phyloP scores from a whole-genome alignment of 1,284 basidiomycete genomes.

The Jaminaea rosea region DNA sequence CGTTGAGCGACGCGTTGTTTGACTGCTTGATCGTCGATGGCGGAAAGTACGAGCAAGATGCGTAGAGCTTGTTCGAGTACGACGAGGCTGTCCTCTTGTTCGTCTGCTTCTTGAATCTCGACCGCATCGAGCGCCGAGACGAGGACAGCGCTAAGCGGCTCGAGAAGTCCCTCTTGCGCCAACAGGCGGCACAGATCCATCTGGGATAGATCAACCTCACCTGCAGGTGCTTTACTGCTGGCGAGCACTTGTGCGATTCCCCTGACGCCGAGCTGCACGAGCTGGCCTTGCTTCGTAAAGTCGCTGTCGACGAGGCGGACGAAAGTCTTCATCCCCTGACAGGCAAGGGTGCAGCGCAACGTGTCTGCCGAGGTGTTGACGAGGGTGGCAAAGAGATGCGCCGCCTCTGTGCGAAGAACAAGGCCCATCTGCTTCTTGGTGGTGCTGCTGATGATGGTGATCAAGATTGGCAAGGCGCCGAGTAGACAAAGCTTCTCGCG shows the following conservation, averaged over 20 bases:
- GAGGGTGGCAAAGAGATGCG: slow-evolving; percentile 82
- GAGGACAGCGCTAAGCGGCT: slow-evolving; percentile 80
- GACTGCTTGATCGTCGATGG: too few relatives aligned
- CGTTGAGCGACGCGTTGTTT: too few relatives aligned
- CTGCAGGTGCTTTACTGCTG: too few relatives aligned
- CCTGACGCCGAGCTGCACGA: slow-evolving; percentile 91
- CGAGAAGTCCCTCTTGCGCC: slow-evolving; percentile 83
- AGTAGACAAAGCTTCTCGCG: slow-evolving; percentile 92
- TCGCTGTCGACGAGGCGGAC: slow-evolving; percentile 94
- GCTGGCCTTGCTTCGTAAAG: slow-evolving; percentile 65
- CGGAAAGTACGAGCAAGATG: too few relatives aligned
- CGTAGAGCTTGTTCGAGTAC: too few relatives aligned
- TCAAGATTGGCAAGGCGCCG: slow-evolving; percentile 52
- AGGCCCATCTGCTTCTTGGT: slow-evolving; percentile 86
- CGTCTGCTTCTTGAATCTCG: slow-evolving; percentile 79
- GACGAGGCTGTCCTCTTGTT: too few relatives aligned
- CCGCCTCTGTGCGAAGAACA: slow-evolving; percentile 88
- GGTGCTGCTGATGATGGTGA: too few relatives aligned
- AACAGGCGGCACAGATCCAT: slow-evolving; percentile 99
- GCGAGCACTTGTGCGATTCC: too few relatives aligned
- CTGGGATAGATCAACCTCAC: too few relatives aligned
- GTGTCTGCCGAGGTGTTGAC: slow-evolving; percentile 87
- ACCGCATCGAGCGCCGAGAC: slow-evolving; percentile 74
- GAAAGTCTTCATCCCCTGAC: slow-evolving; percentile 82
- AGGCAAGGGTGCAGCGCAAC: slow-evolving; percentile 54